Conservation (phyloP, 116 monocot genomes). For the Cymodocea nodosa region DNA sequence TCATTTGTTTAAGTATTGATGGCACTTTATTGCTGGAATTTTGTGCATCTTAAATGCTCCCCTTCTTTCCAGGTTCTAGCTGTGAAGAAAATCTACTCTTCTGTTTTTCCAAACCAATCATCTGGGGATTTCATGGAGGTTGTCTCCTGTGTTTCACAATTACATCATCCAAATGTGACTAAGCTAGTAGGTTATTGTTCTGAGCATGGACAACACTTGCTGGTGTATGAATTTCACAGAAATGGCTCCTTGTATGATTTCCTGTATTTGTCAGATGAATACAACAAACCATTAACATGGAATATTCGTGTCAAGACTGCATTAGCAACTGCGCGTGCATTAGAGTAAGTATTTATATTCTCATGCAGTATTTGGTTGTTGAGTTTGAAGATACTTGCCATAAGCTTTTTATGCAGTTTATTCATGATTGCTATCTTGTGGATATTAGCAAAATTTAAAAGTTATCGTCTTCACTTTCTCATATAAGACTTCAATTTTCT, state of each 20-base stretch:
- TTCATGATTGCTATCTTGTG: too few species aligned
- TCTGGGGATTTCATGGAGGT: conserved; percentile 55
- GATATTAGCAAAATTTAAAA: too few species aligned
- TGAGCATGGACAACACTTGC: conserved; percentile 70
- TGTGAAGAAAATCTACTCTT: conserved; percentile 31
- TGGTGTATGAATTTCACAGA: conserved; percentile 54
- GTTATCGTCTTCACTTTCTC: too few species aligned
- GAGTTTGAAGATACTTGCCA: too few species aligned
- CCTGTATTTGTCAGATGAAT: conserved; percentile 61
- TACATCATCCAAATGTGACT: conserved; percentile 68
- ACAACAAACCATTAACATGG: conserved; percentile 60
- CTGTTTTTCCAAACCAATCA: conserved; percentile 27
- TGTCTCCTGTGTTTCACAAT: conserved; percentile 33
- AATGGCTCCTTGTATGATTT: conserved; percentile 66
- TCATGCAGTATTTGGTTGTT: too few species aligned
- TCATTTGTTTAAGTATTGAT: too few species aligned
- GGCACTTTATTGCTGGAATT: too few species aligned
- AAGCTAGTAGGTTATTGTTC: conserved; percentile 76
- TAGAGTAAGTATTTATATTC: conserved; percentile 41
- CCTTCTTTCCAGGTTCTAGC: conserved; percentile 7
- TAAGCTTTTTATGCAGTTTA: too few species aligned
- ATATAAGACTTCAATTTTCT: too few species aligned
- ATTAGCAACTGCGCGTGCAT: conserved; percentile 54
- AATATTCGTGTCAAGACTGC: conserved; percentile 74
- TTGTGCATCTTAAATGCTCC: background rate